These are phyloP conservation scores for Arthrobotrys sphaeroides DNA, from an alignment of 2,329 filamentous ascomycete genomes.

Conservation along the genomic window DNA sequence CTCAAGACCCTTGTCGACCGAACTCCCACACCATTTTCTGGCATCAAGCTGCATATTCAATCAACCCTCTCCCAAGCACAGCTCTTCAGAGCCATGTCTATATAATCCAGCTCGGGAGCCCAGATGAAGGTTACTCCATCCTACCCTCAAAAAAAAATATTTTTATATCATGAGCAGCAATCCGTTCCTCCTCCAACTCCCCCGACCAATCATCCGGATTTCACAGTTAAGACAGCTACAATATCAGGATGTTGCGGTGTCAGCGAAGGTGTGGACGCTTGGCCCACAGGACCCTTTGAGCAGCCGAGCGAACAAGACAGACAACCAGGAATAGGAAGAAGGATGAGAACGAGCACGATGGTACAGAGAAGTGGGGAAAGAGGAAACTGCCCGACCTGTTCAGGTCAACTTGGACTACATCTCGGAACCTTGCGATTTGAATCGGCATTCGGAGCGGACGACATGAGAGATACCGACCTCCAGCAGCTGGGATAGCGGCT, in stretches of 20 bases:
- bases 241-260: background rate
- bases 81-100: slow-evolving; percentile 32
- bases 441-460: too few relatives aligned
- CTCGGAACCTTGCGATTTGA: too few relatives aligned
- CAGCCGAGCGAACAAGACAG: too few relatives aligned
- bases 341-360: too few relatives aligned
- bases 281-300: background rate
- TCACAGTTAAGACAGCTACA: background rate
- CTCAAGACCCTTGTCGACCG: slow-evolving; percentile 49
- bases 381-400: too few relatives aligned
- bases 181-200: background rate
- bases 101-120: slow-evolving; percentile 50
- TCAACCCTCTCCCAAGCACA: slow-evolving; percentile 19
- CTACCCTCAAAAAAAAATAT: slow-evolving; percentile 2
- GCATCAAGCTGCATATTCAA: slow-evolving; percentile 51
- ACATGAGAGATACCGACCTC: too few relatives aligned
- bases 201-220: background rate
- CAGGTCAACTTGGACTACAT: too few relatives aligned
- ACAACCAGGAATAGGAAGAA: too few relatives aligned
- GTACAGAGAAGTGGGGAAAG: too few relatives aligned
- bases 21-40: slow-evolving; percentile 54
- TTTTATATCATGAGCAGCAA: background rate
- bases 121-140: background rate
- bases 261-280: background rate
- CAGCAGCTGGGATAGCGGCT: too few relatives aligned